These are phyloP conservation scores for Colletotrichum lentis DNA, from an alignment of 2,329 filamentous ascomycete genomes.

Conservation along the genomic window DNA sequence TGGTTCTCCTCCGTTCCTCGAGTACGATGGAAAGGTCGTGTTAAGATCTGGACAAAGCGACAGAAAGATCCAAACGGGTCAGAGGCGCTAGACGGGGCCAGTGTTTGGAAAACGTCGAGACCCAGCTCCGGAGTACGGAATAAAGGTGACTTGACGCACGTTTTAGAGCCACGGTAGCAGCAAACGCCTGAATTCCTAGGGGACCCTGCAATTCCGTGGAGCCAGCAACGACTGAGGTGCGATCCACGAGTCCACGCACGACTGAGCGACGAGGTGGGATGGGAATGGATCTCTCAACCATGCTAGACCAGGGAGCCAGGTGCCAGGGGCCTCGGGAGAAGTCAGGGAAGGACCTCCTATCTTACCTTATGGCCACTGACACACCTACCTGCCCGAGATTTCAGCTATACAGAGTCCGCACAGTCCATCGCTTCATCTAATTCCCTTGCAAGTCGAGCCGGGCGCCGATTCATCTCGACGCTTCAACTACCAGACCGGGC, in stretches of 20 bases:
- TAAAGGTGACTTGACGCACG: slow-evolving; percentile 34
- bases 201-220: slow-evolving; percentile 26
- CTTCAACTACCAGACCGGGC: neutral
- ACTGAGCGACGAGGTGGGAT: slow-evolving; percentile 2
- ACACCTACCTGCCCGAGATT: slow-evolving; percentile 1
- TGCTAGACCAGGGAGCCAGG: neutral
- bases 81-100: slow-evolving; percentile 27
- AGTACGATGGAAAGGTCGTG: slow-evolving; percentile 3
- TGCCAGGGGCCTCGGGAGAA: neutral
- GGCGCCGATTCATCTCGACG: neutral
- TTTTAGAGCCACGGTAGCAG: slow-evolving; percentile 32
- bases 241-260: slow-evolving; percentile 8
- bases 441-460: slow-evolving; percentile 5
- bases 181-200: slow-evolving; percentile 18
- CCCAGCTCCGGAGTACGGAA: slow-evolving; percentile 24
- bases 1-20: neutral
- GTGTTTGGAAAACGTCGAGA: slow-evolving; percentile 35
- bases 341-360: slow-evolving; percentile 27
- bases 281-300: slow-evolving; percentile 9
- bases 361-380: slow-evolving; percentile 4
- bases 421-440: neutral
- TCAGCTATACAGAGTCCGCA: neutral
- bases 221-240: slow-evolving; percentile 3
- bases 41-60: slow-evolving; percentile 10
- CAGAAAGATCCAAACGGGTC: slow-evolving; percentile 7